phyloP scores from a whole-genome alignment of 1,284 basidiomycete genomes.

The Violaceomyces palustris region DNA sequence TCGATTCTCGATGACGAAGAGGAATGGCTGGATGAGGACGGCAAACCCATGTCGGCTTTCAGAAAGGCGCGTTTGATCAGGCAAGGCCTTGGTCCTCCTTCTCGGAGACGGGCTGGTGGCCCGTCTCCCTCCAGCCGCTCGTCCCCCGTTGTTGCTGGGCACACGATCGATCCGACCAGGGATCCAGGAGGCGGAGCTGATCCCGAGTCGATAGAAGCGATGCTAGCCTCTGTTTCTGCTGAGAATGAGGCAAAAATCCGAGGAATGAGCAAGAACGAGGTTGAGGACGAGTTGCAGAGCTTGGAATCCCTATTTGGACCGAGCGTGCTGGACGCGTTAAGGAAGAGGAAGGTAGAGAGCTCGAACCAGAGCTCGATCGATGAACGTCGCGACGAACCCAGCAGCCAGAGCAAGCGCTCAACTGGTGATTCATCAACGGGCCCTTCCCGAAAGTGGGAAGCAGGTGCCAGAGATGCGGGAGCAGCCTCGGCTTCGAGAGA shows the following conservation, averaged over 20 bases:
- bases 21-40: slow-evolving; percentile 35
- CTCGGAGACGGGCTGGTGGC: too few species aligned
- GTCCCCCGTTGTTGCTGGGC: slow-evolving; percentile 1
- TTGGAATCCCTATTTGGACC: slow-evolving; percentile 39
- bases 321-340: slow-evolving; percentile 35
- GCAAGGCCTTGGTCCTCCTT: slow-evolving; percentile 16
- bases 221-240: slow-evolving; percentile 22
- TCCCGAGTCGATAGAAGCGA: slow-evolving; percentile 25
- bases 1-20: slow-evolving; percentile 10
- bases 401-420: slow-evolving; percentile 1
- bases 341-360: slow-evolving; percentile 47
- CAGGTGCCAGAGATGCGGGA: too few species aligned
- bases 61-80: slow-evolving; percentile 34
- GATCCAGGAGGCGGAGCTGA: slow-evolving; percentile 45
- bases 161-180: slow-evolving; percentile 24
- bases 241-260: slow-evolving; percentile 41
- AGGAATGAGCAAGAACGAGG: slow-evolving; percentile 35
- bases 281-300: slow-evolving; percentile 36
- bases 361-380: slow-evolving; percentile 21
- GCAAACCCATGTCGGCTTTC: slow-evolving; percentile 45
- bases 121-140: too few species aligned
- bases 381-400: background rate
- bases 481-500: too few species aligned
- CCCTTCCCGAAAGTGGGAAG: background rate
- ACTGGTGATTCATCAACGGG: slow-evolving; percentile 3